Evolutionary conservation across 1,139 yeast genomes (phyloP), one percentile per base, ranked within the genome.

Genomic region (Diutina neorugosa): DNA sequence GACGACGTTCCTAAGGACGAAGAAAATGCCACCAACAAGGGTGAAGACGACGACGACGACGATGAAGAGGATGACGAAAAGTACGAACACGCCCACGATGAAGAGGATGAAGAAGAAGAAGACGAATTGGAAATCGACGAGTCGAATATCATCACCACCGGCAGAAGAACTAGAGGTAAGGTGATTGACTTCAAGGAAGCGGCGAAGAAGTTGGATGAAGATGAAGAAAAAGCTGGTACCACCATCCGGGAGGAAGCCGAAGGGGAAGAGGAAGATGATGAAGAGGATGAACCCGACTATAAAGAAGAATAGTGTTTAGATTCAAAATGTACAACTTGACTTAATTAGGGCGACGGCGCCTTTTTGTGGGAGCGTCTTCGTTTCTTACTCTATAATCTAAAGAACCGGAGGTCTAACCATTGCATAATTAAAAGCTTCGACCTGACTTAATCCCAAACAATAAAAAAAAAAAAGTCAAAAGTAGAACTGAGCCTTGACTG

Each of bases 111-210:
- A 43, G 94, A 83, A 44, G 96, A 87, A 48, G 96, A 88, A 62
- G 94, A 86, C 61, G 74, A 89, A 61, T 80, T 80, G 18, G 96
- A 87, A 66, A 88, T 91, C 61, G 96, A 90, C 64, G 76, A 85
- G 47, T 73, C 91, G 51, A 91, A 91, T 67, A 90, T 90, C 64
- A 87, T 90, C 58, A 76, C 86, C 25, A 73, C 82, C 27, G 96
- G 96, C 14, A 80, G 96, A 68, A 86, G 98, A 73, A 89, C 96
- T 12, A 81, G 96, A 61, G 96, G 96, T 20, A 86, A 84, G 65
- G 86, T 85, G 40, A 85, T 91, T 61, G 97, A 91, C 68, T 91
- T 86, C 67, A 77, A 81, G 57, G 84, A 87, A 68, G 91, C 95
- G n/a, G 88, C 90, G 31, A 86, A 80, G 58, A 67, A 71, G 54